Conservation (phyloP, 2,329 filamentous ascomycete genomes). For the Onygena corvina region DNA sequence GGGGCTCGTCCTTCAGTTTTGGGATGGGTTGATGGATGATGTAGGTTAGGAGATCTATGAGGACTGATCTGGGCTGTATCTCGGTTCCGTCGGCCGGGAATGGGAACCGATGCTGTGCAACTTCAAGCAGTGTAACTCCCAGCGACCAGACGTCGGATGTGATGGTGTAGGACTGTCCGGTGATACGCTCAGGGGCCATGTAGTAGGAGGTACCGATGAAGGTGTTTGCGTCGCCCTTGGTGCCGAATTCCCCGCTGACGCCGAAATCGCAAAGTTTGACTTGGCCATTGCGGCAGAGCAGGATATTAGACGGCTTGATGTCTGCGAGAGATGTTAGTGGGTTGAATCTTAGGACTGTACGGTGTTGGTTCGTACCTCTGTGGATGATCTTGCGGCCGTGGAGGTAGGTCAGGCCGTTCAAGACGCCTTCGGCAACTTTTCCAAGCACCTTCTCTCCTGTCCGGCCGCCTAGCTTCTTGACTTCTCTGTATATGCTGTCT, state of each 20-base stretch:
- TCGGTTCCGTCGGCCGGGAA: conserved; percentile 95
- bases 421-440: conserved; percentile 88
- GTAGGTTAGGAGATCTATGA: conserved; percentile 93
- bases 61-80: conserved; percentile 79
- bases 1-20: conserved; percentile 86
- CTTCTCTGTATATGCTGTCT: conserved; percentile 93
- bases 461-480: conserved; percentile 85
- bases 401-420: conserved; percentile 87
- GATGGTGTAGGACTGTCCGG: conserved; percentile 94
- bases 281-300: conserved; percentile 80
- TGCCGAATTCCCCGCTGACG: conserved; percentile 94
- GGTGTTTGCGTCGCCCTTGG: conserved; percentile 95
- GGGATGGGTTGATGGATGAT: conserved; percentile 94
- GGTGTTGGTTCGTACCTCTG: conserved; percentile 40
- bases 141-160: conserved; percentile 98
- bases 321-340: conserved; percentile 39
- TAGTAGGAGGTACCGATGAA: conserved; percentile 99
- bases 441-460: conserved; percentile 96
- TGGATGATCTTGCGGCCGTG: conserved; percentile 96
- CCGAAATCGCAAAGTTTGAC: conserved; percentile 98
- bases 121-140: conserved; percentile 91
- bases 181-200: conserved; percentile 97
- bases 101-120: conserved; percentile 96
- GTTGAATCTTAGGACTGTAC: not conserved
- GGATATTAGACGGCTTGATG: conserved; percentile 96